Conservation (phyloP, 192 early-diverging fungal genomes). For the Thamnidium elegans region DNA sequence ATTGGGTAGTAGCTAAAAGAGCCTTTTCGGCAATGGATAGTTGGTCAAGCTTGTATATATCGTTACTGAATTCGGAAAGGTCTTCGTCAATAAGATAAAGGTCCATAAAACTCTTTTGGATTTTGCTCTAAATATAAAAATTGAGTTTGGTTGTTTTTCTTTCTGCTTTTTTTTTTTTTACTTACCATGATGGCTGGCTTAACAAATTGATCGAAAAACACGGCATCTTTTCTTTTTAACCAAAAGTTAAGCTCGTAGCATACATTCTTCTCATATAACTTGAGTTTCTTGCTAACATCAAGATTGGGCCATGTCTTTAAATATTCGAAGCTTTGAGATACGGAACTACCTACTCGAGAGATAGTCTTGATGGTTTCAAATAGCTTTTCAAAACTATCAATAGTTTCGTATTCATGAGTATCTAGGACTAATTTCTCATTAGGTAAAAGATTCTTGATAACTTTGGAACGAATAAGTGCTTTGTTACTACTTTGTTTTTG, state of each 20-base stretch:
- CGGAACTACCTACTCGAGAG: not conserved
- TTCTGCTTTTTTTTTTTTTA: not conserved
- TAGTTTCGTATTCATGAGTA: conserved; percentile 17
- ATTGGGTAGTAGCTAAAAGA: conserved; percentile 38
- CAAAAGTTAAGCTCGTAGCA: conserved; percentile 52
- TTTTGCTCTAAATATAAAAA: conserved; percentile 42
- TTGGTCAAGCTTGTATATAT: conserved; percentile 26
- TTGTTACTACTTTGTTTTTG: conserved; percentile 2
- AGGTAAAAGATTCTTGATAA: conserved; percentile 9
- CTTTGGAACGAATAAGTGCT: conserved; percentile 14
- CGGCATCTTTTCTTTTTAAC: conserved; percentile 43
- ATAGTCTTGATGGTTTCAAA: conserved; percentile 8
- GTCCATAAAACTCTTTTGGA: conserved; percentile 47
- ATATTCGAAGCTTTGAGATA: conserved; percentile 23
- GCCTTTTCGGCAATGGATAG: conserved; percentile 44
- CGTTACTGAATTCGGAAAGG: conserved; percentile 28
- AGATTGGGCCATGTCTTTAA: conserved; percentile 38
- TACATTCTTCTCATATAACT: conserved; percentile 32
- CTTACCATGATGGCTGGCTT: conserved; percentile 43
- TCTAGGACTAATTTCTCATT: conserved; percentile 1
- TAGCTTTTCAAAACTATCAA: conserved; percentile 27
- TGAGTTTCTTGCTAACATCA: conserved; percentile 26
- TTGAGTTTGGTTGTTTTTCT: not conserved
- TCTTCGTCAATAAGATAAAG: conserved; percentile 38
- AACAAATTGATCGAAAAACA: conserved; percentile 39